Percentiles rank a stretch among this genome's conserved stretches.
Evolutionary conservation across 2,329 filamentous ascomycete genomes (phyloP).

Genomic region (Claviceps sp.): DNA sequence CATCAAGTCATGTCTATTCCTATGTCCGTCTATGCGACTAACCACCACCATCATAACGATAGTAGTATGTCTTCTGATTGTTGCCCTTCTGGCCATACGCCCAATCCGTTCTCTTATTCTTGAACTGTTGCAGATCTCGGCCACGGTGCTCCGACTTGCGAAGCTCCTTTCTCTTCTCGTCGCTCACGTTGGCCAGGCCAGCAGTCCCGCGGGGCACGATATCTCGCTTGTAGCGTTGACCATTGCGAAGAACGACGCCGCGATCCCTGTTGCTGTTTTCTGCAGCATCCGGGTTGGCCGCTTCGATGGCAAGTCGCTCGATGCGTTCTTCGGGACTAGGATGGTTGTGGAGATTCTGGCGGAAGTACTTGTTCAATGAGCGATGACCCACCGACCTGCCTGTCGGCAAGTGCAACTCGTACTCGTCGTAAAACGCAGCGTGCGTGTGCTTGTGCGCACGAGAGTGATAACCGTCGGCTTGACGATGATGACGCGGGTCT

Average conservation of each 20-base stretch:
- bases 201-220: constrained; percentile 55
- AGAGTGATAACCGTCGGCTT: constrained; percentile 67
- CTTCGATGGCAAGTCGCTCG: constrained; percentile 50
- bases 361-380: constrained; percentile 75
- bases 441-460: constrained; percentile 62
- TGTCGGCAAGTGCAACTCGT: constrained; percentile 83
- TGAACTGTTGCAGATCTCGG: constrained; percentile 48
- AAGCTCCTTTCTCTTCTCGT: constrained; percentile 60
- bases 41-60: constrained; percentile 33
- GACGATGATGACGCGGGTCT: constrained; percentile 59
- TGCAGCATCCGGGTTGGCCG: constrained; percentile 18
- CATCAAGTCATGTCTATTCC: constrained; percentile 2
- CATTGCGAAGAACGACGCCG: constrained; percentile 6
- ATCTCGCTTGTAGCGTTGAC: constrained; percentile 32
- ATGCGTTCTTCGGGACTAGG: constrained; percentile 66
- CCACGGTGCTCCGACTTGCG: constrained; percentile 54
- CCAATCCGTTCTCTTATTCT: constrained; percentile 51
- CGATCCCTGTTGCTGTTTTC: constrained; percentile 19
- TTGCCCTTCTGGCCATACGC: constrained; percentile 62
- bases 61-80: constrained; percentile 52
- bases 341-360: constrained; percentile 81
- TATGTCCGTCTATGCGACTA: constrained; percentile 12
- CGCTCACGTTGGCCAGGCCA: constrained; percentile 66
- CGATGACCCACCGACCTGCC: constrained; percentile 84
- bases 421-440: constrained; percentile 81